Percentiles rank a stretch among this genome's conserved stretches.
Conservation (phyloP, 2,329 filamentous ascomycete species). For the Phialophora verrucosa region DNA sequence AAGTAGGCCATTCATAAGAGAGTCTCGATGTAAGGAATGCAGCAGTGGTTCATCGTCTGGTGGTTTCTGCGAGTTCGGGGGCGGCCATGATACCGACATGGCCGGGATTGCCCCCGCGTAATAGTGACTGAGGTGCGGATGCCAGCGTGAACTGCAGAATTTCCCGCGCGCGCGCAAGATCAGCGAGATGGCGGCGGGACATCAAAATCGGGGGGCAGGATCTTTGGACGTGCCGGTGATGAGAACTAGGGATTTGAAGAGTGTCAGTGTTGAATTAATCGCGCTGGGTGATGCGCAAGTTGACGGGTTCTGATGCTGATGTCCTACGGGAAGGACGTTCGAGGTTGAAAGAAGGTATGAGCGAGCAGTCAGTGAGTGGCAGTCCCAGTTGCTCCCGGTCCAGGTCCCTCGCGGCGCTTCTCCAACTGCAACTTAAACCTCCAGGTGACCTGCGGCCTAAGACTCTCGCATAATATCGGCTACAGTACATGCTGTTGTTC, state of each 20-base stretch:
- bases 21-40: conserved; percentile 39
- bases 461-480: neutral
- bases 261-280: neutral
- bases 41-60: conserved; percentile 70
- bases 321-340: conserved; percentile 22
- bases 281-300: neutral
- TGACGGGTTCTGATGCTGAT: neutral
- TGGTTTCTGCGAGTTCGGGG: conserved; percentile 60
- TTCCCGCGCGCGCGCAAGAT: neutral
- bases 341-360: conserved; percentile 36
- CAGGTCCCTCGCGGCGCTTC: neutral
- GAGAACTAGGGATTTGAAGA: neutral
- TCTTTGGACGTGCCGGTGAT: neutral
- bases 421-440: conserved; percentile 1
- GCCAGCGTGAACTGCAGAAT: conserved; percentile 2
- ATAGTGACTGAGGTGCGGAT: conserved; percentile 45
- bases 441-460: neutral
- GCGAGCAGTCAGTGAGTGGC: conserved; percentile 14
- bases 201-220: neutral
- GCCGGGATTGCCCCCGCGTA: conserved; percentile 50
- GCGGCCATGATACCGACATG: conserved; percentile 73
- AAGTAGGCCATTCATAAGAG: conserved; percentile 50
- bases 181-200: conserved; percentile 1
- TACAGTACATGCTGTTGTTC: neutral
- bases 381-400: neutral